Base-by-base conservation (phyloP, 495 filamentous ascomycete species). In the Tuber umbilicatum region DNA sequence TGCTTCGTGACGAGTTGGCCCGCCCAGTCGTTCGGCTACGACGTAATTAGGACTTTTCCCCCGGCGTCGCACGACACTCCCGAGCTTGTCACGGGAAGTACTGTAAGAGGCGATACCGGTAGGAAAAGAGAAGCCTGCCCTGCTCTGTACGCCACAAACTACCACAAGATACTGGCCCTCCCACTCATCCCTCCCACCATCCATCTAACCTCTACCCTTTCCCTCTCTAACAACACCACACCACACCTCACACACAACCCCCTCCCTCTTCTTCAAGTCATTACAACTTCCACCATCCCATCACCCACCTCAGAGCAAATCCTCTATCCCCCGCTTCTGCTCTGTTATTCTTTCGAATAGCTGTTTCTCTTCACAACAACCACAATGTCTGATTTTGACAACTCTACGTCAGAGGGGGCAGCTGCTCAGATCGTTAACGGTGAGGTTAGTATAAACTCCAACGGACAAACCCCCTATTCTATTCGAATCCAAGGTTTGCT, bases 361-460 rank as follows among this genome's bases (percentile, higher is more conserved):
- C 35, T 37, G 12, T 42, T 70, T 10, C 35, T 50, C n/a, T 38
- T 23, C 71, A 41, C 70, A 60, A 50, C 40, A 40, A 55, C 35
- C 21, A 31, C 45, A 35, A 76, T 74, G 72, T 50, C 75, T 55
- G 75, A 76, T 74, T 38, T 68, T 39, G 73, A 31, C 73, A 23
- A 74, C 41, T 37, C 73, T 38, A 74, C 79, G 39, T 68, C 74
- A 40, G 73, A 77, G 68, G 79, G 43, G 12, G 69, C 76, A 38
- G 23, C 80, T 60, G 70, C 73, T 35, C 74, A 82, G 50, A 27
- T 71, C 55, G 40, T 78, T 68, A 82, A 82, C 70, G 80, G 80
- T 82, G 73, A 76, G 79, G 80, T 81, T 47, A 50, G 74, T 76
- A 69, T 72, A 37, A 68, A 39, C 42, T 41, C 17, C 41, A 41